Base-by-base conservation (phyloP, 257 asterid genomes). In the Fraxinus pennsylvanica region DNA sequence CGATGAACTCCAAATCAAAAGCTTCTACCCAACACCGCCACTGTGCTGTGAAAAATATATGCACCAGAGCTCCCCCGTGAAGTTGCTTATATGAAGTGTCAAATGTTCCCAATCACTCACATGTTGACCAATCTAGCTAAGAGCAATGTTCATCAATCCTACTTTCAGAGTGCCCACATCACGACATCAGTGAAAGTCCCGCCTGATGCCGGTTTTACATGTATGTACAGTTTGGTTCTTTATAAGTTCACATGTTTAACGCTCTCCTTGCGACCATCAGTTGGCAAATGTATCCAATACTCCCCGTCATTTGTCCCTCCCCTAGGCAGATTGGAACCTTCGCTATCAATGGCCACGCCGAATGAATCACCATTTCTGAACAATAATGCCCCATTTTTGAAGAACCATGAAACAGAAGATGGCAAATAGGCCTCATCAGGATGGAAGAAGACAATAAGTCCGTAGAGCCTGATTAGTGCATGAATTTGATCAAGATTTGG, bases 51-150 rank as follows among this genome's bases (percentile, higher is more conserved):
- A 95, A 80, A 90, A 95, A 82, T 91, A 95, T 71, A 93, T 74
- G 59, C 94, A 85, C 94, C 94, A 89, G 12, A 95, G 93, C 87
- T 93, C 99, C 25, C 98, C 98, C 0, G 91, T 86, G 89, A 87
- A 95, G 84, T 95, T 95, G 85, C 92, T 88, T 32, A 95, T 76
- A 74, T 97, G 87, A 75, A 95, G 92, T 50, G 99, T 91, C 81
- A 91, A 90, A 79, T 95, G 99, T 82, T 95, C 99, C 99, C 99
- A 93, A 45, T 95, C 99, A 12, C 98, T 94, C 22, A 93, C 94
- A 81, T 95, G 97, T 83, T 85, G 94, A 30, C 99, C 99, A 14
- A 93, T 84, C 82, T 90, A 90, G 54, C 86, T 73, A 70, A 93
- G 88, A 52, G 87, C 39, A 63, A 92, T 74, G 67, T 87, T 85